phyloP scores from a whole-genome alignment of 257 asterid genomes.

The Petunia axillaris region DNA sequence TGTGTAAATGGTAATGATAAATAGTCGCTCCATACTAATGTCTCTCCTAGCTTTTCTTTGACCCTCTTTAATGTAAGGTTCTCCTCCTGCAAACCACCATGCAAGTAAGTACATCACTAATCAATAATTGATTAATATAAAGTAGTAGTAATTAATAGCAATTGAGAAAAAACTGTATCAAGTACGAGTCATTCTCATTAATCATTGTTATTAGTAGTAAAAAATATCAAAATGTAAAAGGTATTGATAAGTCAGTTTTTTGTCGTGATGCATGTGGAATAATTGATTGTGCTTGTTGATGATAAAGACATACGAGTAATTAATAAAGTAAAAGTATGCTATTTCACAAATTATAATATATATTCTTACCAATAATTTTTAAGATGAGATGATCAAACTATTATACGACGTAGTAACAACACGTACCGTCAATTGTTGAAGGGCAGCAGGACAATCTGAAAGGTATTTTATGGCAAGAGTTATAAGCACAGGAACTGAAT shows the following conservation, averaged over 20 bases:
- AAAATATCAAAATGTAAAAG: neutral
- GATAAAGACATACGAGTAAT: no score
- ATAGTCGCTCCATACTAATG: slow-evolving; percentile 71
- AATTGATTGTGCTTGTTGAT: no score
- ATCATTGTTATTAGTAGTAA: neutral
- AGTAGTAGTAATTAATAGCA: neutral
- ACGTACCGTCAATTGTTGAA: slow-evolving; percentile 63
- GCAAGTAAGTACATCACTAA: neutral
- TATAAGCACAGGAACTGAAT: slow-evolving; percentile 86
- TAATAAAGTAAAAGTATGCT: no score
- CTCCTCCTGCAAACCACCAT: slow-evolving; percentile 60
- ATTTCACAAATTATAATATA: no score
- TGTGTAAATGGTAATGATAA: slow-evolving; percentile 77
- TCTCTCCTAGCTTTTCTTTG: slow-evolving; percentile 64
- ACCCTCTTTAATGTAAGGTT: slow-evolving; percentile 55
- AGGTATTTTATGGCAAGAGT: slow-evolving; percentile 86
- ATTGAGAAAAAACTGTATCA: neutral
- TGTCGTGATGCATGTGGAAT: neutral
- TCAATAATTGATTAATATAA: neutral
- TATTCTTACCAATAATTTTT: no score
- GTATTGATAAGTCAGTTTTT: neutral
- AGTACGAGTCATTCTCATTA: neutral
- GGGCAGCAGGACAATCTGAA: slow-evolving; percentile 77
- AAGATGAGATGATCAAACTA: no score
- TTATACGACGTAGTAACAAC: neutral